A percentile compares a stretch with the other conserved stretches of the same genome.
Conservation (phyloP, 352 stramenopile species). For the Saprolegnia diclina region DNA sequence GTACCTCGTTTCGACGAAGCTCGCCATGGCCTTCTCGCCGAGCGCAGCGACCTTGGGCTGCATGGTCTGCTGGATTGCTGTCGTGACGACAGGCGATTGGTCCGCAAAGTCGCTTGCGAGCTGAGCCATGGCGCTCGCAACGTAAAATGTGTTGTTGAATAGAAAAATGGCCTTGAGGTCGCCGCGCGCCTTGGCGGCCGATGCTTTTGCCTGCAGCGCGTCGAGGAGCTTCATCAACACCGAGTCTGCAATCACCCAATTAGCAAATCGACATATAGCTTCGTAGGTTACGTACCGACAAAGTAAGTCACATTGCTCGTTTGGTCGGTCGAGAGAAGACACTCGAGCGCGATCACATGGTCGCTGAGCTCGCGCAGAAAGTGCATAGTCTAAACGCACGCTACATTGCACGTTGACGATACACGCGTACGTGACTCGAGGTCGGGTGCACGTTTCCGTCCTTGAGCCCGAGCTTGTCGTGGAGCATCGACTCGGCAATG, state of each 20-base stretch:
- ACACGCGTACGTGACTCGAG: slow-evolving; percentile 54
- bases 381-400: slow-evolving; percentile 30
- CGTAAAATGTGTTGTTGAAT: slow-evolving; percentile 91
- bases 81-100: slow-evolving; percentile 32
- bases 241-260: slow-evolving; percentile 34
- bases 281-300: slow-evolving; percentile 3
- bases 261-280: slow-evolving; percentile 33
- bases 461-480: slow-evolving; percentile 47
- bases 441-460: slow-evolving; percentile 74
- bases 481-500: slow-evolving; percentile 41
- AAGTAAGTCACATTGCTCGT: slow-evolving; percentile 22
- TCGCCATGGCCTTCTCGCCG: slow-evolving; percentile 69
- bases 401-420: neutral
- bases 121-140: slow-evolving; percentile 69
- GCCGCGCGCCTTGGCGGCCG: slow-evolving; percentile 46
- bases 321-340: slow-evolving; percentile 46
- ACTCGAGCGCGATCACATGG: slow-evolving; percentile 51
- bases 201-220: slow-evolving; percentile 44
- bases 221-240: slow-evolving; percentile 65
- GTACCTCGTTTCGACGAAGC: slow-evolving; percentile 78
- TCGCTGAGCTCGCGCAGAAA: slow-evolving; percentile 71
- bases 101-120: slow-evolving; percentile 31
- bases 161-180: slow-evolving; percentile 85
- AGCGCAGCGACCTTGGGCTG: slow-evolving; percentile 79
- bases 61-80: slow-evolving; percentile 57